Conservation (phyloP, 345 rosid species). For the Gossypium thurberi region DNA sequence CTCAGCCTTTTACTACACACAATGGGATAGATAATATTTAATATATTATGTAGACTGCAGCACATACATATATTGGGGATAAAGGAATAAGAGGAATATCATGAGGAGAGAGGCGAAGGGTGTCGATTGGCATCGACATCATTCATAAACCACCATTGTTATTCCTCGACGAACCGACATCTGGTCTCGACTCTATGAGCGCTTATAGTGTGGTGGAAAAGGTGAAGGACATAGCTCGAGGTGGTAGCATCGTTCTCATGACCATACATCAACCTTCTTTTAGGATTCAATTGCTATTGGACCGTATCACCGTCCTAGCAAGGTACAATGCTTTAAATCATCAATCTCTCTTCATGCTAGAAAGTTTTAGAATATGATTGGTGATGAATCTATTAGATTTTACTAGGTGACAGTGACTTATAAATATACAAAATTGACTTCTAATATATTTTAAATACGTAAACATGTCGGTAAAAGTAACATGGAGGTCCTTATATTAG, state of each 20-base stretch:
- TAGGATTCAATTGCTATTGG: slow-evolving; percentile 16
- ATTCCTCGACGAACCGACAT: slow-evolving; percentile 89
- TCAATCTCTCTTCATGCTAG: background rate
- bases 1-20: background rate
- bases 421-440: no score
- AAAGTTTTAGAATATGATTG: background rate
- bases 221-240: slow-evolving; percentile 66
- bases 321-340: background rate
- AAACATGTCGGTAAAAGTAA: no score
- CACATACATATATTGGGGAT: slow-evolving; percentile 62
- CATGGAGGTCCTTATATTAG: no score
- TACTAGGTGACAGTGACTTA: no score
- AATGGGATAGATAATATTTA: no score
- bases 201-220: slow-evolving; percentile 82
- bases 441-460: no score
- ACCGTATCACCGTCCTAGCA: slow-evolving; percentile 12
- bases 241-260: slow-evolving; percentile 56
- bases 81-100: slow-evolving; percentile 74
- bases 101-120: slow-evolving; percentile 66
- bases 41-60: slow-evolving; percentile 26
- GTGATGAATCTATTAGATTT: background rate
- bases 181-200: slow-evolving; percentile 80
- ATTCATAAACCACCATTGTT: slow-evolving; percentile 73
- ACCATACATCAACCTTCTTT: slow-evolving; percentile 22
- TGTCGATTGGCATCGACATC: slow-evolving; percentile 74